Evolutionary conservation across 306 rosid genomes (phyloP).

Genomic region (Glycine latifolia): DNA sequence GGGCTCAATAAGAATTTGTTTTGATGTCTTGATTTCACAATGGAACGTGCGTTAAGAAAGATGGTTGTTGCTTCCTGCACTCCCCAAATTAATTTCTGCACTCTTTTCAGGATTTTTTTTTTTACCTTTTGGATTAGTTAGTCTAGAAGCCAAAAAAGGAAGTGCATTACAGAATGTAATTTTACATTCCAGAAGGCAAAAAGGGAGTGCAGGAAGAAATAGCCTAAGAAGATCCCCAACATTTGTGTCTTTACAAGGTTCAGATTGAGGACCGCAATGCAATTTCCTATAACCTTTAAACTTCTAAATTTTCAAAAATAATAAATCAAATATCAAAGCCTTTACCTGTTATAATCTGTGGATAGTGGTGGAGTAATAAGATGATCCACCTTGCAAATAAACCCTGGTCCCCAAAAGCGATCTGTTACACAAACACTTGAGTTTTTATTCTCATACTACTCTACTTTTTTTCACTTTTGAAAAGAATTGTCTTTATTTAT

Average conservation of each 20-base stretch:
- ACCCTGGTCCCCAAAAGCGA: background rate
- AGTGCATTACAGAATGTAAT: too few species aligned
- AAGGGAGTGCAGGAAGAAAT: too few species aligned
- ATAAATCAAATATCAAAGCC: background rate
- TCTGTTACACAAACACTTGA: background rate
- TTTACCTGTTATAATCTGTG: background rate
- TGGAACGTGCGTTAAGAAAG: too few species aligned
- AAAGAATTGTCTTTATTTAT: background rate
- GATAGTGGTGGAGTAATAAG: background rate
- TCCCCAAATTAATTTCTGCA: too few species aligned
- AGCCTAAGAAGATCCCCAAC: background rate
- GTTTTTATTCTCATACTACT: background rate
- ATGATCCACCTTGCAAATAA: background rate
- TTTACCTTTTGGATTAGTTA: too few species aligned
- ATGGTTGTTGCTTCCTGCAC: too few species aligned
- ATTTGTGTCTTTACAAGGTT: background rate
- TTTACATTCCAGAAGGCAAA: too few species aligned
- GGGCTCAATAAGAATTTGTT: background rate
- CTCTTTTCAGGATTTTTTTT: too few species aligned
- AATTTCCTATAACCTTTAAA: background rate
- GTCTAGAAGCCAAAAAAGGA: too few species aligned
- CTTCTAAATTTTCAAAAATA: background rate
- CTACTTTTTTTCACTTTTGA: background rate
- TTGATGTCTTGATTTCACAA: too few species aligned
- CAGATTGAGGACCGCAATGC: background rate